Conservation (phyloP, 768 basidiomycete genomes). For the Rhizopogon salebrosus region DNA sequence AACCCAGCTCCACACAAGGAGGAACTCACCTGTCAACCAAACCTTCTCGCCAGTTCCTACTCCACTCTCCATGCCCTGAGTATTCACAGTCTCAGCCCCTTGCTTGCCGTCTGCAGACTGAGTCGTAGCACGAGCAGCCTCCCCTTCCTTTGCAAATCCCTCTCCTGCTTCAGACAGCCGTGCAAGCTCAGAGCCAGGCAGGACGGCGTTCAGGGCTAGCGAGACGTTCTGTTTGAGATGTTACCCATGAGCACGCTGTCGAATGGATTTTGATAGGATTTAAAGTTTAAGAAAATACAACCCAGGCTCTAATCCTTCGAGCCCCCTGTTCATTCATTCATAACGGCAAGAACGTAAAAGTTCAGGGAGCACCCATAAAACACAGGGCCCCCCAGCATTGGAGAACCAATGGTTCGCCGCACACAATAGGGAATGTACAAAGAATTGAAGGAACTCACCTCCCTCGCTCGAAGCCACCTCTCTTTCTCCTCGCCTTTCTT, state of each 20-base stretch:
- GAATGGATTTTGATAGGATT: neutral
- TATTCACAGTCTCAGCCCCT: no score
- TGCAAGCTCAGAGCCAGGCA: conserved; percentile 12
- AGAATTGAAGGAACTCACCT: neutral
- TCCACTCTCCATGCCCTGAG: no score
- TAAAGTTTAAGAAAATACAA: no score
- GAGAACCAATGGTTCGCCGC: no score
- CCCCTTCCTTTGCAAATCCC: conserved; percentile 12
- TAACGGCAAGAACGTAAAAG: neutral
- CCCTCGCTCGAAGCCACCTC: neutral
- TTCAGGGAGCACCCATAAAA: no score
- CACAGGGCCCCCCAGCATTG: neutral
- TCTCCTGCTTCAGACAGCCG: conserved; percentile 21
- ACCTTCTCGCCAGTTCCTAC: neutral
- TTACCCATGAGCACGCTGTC: neutral
- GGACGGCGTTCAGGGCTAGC: conserved; percentile 22
- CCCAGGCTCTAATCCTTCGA: neutral
- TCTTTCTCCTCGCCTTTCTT: neutral
- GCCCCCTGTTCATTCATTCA: neutral
- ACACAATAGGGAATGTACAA: no score
- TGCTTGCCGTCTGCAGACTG: neutral
- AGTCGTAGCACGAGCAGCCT: neutral
- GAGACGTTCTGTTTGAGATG: conserved; percentile 16
- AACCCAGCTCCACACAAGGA: neutral
- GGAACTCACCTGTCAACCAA: neutral